Evolutionary conservation across 2,329 filamentous ascomycete genomes (phyloP).

Genomic region (Hirsutella thompsonii): DNA sequence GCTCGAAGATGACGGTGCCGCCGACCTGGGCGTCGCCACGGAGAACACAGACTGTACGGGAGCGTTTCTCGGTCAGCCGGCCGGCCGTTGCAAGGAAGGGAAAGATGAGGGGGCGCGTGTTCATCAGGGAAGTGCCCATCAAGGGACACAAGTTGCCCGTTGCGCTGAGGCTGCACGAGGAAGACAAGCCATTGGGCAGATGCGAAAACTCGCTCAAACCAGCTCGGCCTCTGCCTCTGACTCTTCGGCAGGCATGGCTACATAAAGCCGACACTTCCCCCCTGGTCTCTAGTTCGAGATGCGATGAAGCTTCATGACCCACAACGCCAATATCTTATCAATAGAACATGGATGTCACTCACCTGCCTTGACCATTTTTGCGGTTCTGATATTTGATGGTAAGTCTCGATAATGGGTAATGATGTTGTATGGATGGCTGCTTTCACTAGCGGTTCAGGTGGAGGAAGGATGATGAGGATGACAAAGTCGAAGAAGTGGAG

Average conservation of each 20-base stretch:
- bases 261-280: background rate
- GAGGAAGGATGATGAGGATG: slow-evolving; percentile 4
- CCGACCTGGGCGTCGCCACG: slow-evolving; percentile 94
- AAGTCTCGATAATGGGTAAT: too few species aligned
- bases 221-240: slow-evolving; percentile 25
- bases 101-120: background rate
- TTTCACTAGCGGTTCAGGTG: background rate
- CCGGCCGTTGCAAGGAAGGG: background rate
- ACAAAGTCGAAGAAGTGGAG: slow-evolving; percentile 3
- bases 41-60: slow-evolving; percentile 73
- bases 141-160: slow-evolving; percentile 15
- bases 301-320: background rate
- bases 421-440: too few species aligned
- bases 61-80: background rate
- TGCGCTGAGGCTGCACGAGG: background rate
- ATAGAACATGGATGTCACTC: background rate
- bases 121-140: slow-evolving; percentile 11
- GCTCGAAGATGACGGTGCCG: slow-evolving; percentile 92
- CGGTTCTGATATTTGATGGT: too few species aligned
- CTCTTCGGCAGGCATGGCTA: background rate
- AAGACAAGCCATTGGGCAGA: slow-evolving; percentile 5
- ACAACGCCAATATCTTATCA: background rate
- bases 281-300: background rate
- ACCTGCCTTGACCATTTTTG: slow-evolving; percentile 99
- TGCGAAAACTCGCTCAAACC: slow-evolving; percentile 47